Conservation (phyloP, 73 alveolate genomes). For the Durusdinium trenchii region DNA sequence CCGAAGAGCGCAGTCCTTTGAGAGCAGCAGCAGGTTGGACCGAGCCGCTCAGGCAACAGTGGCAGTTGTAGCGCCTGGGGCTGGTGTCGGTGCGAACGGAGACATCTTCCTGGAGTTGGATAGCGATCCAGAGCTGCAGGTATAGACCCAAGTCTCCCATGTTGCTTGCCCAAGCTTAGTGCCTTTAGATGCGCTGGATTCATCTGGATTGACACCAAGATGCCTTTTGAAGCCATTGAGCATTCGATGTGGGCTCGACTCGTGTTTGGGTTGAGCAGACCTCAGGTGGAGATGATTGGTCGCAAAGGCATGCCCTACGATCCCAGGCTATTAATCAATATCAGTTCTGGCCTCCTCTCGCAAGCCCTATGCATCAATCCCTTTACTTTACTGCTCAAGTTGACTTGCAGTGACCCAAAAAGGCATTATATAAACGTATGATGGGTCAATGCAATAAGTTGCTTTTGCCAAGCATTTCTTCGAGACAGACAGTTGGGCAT, state of each 20-base stretch:
- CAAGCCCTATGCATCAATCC: too few species aligned
- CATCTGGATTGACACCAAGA: not conserved
- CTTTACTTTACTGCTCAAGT: too few species aligned
- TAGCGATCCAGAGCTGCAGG: slow-evolving; percentile 51
- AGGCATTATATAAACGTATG: too few species aligned
- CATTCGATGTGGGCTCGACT: not conserved
- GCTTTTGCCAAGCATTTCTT: too few species aligned
- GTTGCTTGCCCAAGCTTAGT: too few species aligned
- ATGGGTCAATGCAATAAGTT: too few species aligned
- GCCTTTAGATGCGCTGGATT: too few species aligned
- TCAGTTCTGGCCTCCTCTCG: too few species aligned
- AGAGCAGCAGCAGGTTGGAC: not conserved
- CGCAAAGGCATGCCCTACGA: slow-evolving; percentile 86
- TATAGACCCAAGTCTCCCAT: not conserved
- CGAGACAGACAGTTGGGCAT: too few species aligned
- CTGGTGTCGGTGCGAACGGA: slow-evolving; percentile 55
- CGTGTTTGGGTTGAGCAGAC: not conserved
- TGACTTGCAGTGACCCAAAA: too few species aligned
- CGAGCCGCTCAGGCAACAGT: slow-evolving; percentile 4
- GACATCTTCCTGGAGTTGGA: slow-evolving; percentile 38
- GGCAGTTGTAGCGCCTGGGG: slow-evolving; percentile 72
- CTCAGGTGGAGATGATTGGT: slow-evolving; percentile 72
- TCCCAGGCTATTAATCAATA: not conserved
- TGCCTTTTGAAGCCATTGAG: not conserved
- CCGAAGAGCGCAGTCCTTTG: too few species aligned